phyloP scores from a whole-genome alignment of 2,329 filamentous ascomycete species.

The Aspergillus candidus region DNA sequence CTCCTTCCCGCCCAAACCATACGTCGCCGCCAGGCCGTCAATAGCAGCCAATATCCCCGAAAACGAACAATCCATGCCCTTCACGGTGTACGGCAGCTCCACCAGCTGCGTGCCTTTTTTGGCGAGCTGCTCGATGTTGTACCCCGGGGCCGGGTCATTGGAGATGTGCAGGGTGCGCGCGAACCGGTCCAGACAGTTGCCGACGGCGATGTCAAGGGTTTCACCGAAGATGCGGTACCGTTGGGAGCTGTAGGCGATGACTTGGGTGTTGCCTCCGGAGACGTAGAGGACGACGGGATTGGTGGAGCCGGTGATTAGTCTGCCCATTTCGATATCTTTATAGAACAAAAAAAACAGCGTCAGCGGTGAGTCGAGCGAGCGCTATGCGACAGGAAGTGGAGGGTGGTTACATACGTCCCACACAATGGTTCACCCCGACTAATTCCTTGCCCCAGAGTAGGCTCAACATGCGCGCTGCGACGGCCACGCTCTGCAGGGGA shows the following conservation, averaged over 20 bases:
- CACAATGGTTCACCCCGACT: constrained; percentile 94
- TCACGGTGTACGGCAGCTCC: constrained; percentile 90
- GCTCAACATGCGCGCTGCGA: constrained; percentile 74
- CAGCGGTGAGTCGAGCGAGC: neutral
- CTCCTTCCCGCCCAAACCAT: constrained; percentile 31
- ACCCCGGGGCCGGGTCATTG: constrained; percentile 94
- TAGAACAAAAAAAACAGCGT: neutral
- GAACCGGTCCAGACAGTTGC: constrained; percentile 94
- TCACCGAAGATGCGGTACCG: constrained; percentile 97
- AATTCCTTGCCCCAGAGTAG: constrained; percentile 84
- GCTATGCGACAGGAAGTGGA: neutral
- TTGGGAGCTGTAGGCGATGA: constrained; percentile 91
- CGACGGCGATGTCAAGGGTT: constrained; percentile 93
- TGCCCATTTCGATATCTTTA: constrained; percentile 89
- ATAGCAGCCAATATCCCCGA: constrained; percentile 81
- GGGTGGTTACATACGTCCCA: constrained; percentile 57
- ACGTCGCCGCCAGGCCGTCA: constrained; percentile 65
- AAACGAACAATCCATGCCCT: constrained; percentile 98
- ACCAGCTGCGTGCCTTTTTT: constrained; percentile 65
- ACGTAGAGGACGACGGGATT: constrained; percentile 97
- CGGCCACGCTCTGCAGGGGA: constrained; percentile 76
- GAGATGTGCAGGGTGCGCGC: constrained; percentile 83
- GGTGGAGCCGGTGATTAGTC: constrained; percentile 78
- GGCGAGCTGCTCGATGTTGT: constrained; percentile 95
- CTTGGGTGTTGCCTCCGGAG: constrained; percentile 92